Evolutionary conservation across 1,284 basidiomycete species (phyloP), one percentile per base, ranked within the genome.

Genomic region (Dichomitus squalens): DNA sequence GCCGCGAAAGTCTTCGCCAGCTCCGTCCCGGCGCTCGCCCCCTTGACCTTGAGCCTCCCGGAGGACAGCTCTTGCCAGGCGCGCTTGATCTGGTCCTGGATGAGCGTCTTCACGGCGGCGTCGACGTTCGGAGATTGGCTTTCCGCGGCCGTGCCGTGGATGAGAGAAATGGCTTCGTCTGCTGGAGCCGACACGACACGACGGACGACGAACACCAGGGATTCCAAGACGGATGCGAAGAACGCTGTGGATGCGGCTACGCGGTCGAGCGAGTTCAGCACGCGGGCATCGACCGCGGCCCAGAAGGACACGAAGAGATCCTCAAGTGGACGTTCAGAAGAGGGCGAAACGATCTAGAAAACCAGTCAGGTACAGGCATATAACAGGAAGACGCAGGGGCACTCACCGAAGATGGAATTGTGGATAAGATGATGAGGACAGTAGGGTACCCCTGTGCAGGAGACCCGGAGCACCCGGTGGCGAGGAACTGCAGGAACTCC

Each of bases 271-370:
- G 79, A 78, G 62, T 74, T 82, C 7, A 92, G 74, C 0, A 85
- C 85, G 18, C 84, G 83, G 12, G 83, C 84, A 49, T 88, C 84
- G 0, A 92, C 72, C 0, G 90, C 90, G 8, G 84, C 83, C 89
- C 92, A 94, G 65, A 96, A 87, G 0, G 90, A 83, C 1, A 75
- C 73, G 67, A 93, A 88, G 33, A 96, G 72, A n/a, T 79, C 76
- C 0, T 69, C 66, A 0, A 83, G 47, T 1, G 72, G 71, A 20
- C 53, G 59, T 20, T 35, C 51, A 40, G 63, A 68, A 31, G 52
- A 62, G 16, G 55, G 59, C 14, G 60, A 64, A 11, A 63, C 53
- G 41, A 62, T 57, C 62, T 64, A 43, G 11, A 21, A 16, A 7
- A 1, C 11, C 7, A 8, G 23, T 58, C 2, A 50, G 20, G 12